Evolutionary conservation across 495 filamentous ascomycete species (phyloP), one percentile per base, ranked within the genome.

Genomic region (Achaetomiella virescens): DNA sequence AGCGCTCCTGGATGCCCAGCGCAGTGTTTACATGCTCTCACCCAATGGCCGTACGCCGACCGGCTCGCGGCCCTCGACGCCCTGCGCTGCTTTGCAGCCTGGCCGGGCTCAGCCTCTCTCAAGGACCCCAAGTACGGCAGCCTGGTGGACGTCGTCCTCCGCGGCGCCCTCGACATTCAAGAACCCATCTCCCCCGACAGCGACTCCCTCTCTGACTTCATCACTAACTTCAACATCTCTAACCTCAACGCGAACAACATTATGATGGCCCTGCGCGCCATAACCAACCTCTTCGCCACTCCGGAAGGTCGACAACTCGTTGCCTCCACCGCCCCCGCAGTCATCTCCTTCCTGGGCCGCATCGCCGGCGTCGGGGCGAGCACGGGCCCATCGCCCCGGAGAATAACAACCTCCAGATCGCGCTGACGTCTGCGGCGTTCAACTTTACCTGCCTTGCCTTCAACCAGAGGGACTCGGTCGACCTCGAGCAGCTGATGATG

Each of bases 251-350:
- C 76, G 33, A 96, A 97, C 66, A 88, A 88, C 63, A 80, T 84
- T 29, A 96, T 97, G 88, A 83, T 97, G 70, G 81, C 87, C 0
- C 73, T 88, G 40, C 90, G 95, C 11, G 79, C 84, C 14, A 79
- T 96, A 45, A 84, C 81, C n/a, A 99, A 99, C 55, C 73, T 97
- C 7, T 97, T 97, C 70, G 81, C 83, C 52, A 90, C 87, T 0
- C 66, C 78, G 3, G 73, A 83, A 52, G 93, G 93, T 31, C 82
- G 88, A 11, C 67, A 75, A 17, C 71, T 91, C 1, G 81, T 80
- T 0, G 71, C 80, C 4, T 67, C 69, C 15, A 70, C 78, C 31
- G 88, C 88, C 48, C 82, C 86, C 54, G 70, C 73, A 41, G 75
- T 84, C 29, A 51, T 70, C 12, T 48, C 58, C 11, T 62, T 76